These are phyloP conservation scores for Chaetomium sp. DNA, from an alignment of 2,329 filamentous ascomycete species.

Conservation along the genomic window DNA sequence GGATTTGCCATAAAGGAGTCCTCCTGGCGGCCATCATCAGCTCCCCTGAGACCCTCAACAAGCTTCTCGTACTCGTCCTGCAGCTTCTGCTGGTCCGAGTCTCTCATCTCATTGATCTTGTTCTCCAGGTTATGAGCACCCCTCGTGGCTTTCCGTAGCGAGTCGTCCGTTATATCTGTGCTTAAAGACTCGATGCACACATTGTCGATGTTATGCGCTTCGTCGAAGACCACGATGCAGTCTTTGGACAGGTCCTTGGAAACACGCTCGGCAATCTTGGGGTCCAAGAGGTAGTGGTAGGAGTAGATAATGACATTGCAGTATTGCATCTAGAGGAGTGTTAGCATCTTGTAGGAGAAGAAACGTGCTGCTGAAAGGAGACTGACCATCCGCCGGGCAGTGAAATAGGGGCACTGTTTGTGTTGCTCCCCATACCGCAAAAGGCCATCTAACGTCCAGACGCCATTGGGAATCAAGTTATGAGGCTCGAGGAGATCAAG, in stretches of 20 bases:
- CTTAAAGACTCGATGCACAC: slow-evolving; percentile 97
- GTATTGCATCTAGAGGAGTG: slow-evolving; percentile 70
- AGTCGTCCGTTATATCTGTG: slow-evolving; percentile 94
- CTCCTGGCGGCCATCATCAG: slow-evolving; percentile 83
- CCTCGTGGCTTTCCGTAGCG: slow-evolving; percentile 79
- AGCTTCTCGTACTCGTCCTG: slow-evolving; percentile 94
- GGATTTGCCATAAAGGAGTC: slow-evolving; percentile 98
- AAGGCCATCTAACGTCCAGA: slow-evolving; percentile 90
- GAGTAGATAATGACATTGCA: slow-evolving; percentile 99
- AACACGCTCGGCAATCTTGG: slow-evolving; percentile 93
- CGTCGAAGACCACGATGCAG: slow-evolving; percentile 97
- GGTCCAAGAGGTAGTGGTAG: slow-evolving; percentile 95
- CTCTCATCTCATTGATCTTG: slow-evolving; percentile 90
- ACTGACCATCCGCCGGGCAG: slow-evolving; percentile 80
- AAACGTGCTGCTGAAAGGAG: neutral
- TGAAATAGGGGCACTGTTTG: slow-evolving; percentile 98
- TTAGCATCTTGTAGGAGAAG: neutral
- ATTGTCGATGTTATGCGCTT: slow-evolving; percentile 99
- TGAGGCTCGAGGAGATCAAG: slow-evolving; percentile 91
- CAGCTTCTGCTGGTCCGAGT: slow-evolving; percentile 88
- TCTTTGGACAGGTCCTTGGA: slow-evolving; percentile 96
- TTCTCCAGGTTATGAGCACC: slow-evolving; percentile 86
- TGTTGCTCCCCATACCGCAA: slow-evolving; percentile 86
- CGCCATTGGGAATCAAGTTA: slow-evolving; percentile 87
- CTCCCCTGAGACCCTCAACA: slow-evolving; percentile 81